Evolutionary conservation across 106 monocot species (phyloP).

Genomic region (Phalaenopsis aphrodite): DNA sequence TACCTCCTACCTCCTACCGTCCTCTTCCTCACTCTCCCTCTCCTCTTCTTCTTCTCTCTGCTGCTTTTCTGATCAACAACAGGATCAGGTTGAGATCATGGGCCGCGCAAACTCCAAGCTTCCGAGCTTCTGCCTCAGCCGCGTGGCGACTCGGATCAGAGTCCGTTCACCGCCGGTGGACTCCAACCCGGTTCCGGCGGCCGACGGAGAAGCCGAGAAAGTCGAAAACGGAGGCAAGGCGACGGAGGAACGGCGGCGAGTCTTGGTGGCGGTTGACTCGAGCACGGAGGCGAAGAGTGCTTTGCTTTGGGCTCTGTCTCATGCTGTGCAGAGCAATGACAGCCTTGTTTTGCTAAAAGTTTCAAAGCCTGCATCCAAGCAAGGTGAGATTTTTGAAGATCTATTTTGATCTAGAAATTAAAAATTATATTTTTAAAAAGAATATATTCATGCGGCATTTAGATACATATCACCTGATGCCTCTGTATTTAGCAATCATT

Average conservation of each 20-base stretch:
- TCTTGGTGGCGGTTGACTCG: conserved; percentile 49
- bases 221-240: background rate
- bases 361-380: conserved; percentile 18
- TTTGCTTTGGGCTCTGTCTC: conserved; percentile 59
- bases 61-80: background rate
- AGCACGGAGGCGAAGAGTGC: conserved; percentile 47
- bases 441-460: no score
- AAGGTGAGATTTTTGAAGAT: conserved; percentile 14
- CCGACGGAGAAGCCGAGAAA: no score
- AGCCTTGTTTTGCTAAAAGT: conserved; percentile 41
- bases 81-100: conserved; percentile 1
- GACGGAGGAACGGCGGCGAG: conserved; percentile 20
- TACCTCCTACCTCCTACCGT: background rate
- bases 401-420: no score
- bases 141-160: conserved; percentile 21
- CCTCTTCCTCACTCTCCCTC: background rate
- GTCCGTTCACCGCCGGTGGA: conserved; percentile 25
- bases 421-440: no score
- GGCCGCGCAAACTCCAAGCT: conserved; percentile 19
- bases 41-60: no score
- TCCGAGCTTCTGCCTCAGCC: conserved; percentile 45
- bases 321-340: conserved; percentile 45
- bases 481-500: no score
- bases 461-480: no score
- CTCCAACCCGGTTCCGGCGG: conserved; percentile 9